Percentiles rank a stretch among this genome's conserved stretches.
Conservation (phyloP, 768 basidiomycete genomes). For the Amanita rubescens region DNA sequence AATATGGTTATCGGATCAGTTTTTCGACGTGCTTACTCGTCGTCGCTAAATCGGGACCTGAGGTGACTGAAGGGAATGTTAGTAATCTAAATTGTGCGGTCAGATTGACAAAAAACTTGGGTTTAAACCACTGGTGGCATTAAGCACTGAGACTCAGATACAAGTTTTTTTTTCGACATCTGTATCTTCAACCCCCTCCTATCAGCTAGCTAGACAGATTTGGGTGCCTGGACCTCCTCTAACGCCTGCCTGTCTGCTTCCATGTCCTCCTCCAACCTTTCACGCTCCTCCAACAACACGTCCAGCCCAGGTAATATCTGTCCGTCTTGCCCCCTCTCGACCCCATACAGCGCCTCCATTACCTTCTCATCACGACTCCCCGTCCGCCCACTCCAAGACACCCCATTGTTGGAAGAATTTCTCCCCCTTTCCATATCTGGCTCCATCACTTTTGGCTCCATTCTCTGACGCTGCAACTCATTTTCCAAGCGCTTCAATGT, state of each 20-base stretch:
- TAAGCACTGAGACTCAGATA: too few relatives aligned
- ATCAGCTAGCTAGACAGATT: background rate
- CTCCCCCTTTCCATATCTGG: slow-evolving; percentile 19
- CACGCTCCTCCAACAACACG: slow-evolving; percentile 31
- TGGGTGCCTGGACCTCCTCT: background rate
- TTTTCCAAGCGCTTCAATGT: slow-evolving; percentile 13
- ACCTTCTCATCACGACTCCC: slow-evolving; percentile 35
- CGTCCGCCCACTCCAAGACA: slow-evolving; percentile 22
- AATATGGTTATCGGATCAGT: background rate
- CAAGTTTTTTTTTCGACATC: too few relatives aligned
- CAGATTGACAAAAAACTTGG: too few relatives aligned
- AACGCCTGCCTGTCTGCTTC: slow-evolving; percentile 12
- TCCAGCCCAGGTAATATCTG: slow-evolving; percentile 38
- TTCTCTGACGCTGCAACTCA: slow-evolving; percentile 17
- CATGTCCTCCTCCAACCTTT: slow-evolving; percentile 16
- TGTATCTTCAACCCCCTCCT: too few relatives aligned
- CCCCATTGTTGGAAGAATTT: background rate
- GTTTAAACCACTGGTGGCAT: too few relatives aligned
- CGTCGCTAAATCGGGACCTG: too few relatives aligned
- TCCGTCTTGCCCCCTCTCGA: slow-evolving; percentile 21
- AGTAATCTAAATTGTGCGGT: too few relatives aligned
- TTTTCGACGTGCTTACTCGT: background rate
- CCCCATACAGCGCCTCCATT: slow-evolving; percentile 47
- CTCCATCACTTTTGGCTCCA: slow-evolving; percentile 31
- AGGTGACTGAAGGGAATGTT: too few relatives aligned